These are phyloP conservation scores for Arabis hirsuta DNA, from an alignment of 345 rosid species.

Conservation along the genomic window DNA sequence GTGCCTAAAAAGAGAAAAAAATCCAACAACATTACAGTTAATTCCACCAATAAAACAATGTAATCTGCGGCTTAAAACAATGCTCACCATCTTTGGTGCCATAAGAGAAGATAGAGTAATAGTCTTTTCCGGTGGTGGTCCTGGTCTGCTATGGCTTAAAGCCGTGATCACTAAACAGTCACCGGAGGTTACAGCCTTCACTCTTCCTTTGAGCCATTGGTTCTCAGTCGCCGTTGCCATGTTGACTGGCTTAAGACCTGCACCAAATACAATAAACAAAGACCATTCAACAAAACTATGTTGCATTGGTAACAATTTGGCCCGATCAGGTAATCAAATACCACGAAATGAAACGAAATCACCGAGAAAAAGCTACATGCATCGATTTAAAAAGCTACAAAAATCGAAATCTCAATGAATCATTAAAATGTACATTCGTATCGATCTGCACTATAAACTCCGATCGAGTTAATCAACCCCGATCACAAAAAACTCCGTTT, in stretches of 20 bases:
- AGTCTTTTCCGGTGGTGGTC: conserved; percentile 86
- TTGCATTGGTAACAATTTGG: not conserved
- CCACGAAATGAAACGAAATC: not conserved
- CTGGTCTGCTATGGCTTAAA: conserved; percentile 59
- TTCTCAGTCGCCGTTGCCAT: conserved; percentile 54
- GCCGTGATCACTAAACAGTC: conserved; percentile 80
- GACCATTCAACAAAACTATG: not conserved
- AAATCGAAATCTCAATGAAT: not conserved
- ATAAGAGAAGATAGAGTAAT: conserved; percentile 76
- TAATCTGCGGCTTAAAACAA: not conserved
- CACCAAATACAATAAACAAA: not conserved
- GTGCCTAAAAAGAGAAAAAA: conserved; percentile 54
- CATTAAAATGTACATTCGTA: conserved; percentile 19
- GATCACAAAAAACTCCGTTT: not conserved
- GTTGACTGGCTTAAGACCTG: conserved; percentile 45
- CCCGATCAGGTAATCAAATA: conserved; percentile 1
- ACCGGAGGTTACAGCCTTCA: conserved; percentile 87
- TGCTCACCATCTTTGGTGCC: conserved; percentile 82
- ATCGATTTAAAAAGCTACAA: not conserved
- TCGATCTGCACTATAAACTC: conserved; percentile 32
- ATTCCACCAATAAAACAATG: not conserved
- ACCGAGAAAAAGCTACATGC: conserved; percentile 32
- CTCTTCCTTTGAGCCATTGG: conserved; percentile 73
- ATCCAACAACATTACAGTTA: not conserved
- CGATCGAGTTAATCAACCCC: conserved; percentile 18